A percentile compares a stretch with the other conserved stretches of the same genome.
Evolutionary conservation across 306 rosid genomes (phyloP).

Genomic region (Fagus crenata): DNA sequence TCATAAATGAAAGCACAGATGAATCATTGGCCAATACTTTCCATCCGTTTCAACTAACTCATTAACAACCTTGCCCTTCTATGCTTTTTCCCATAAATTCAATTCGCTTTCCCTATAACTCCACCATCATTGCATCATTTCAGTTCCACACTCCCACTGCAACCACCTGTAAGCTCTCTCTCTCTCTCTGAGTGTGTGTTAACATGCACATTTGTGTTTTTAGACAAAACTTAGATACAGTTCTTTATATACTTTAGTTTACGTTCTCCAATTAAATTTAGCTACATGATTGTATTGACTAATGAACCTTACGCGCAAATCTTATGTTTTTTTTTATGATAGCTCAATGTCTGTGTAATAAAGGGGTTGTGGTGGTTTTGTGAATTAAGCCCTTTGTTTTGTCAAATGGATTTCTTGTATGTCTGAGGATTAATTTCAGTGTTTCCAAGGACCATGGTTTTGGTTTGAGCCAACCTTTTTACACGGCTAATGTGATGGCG

Average conservation of each 20-base stretch:
- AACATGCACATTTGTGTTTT: too few relatives aligned
- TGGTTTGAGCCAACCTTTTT: neutral
- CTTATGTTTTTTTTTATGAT: neutral
- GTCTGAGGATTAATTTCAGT: neutral
- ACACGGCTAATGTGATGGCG: neutral
- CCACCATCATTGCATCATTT: neutral
- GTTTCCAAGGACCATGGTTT: constrained; percentile 5
- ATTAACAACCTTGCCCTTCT: neutral
- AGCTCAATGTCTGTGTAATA: neutral
- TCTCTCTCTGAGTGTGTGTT: neutral
- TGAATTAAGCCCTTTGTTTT: neutral
- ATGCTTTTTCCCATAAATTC: neutral
- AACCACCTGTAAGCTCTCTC: neutral
- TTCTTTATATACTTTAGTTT: too few relatives aligned
- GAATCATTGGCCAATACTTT: neutral
- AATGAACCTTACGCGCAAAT: neutral
- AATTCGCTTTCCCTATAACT: neutral
- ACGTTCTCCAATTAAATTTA: too few relatives aligned
- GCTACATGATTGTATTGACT: too few relatives aligned
- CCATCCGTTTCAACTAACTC: constrained; percentile 26
- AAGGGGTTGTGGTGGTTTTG: neutral
- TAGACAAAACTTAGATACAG: too few relatives aligned
- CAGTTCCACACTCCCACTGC: neutral
- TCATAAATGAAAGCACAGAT: neutral
- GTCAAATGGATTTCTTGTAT: neutral